These are phyloP conservation scores for Neocatenulostroma microsporum DNA, from an alignment of 2,329 filamentous ascomycete genomes.

Conservation along the genomic window DNA sequence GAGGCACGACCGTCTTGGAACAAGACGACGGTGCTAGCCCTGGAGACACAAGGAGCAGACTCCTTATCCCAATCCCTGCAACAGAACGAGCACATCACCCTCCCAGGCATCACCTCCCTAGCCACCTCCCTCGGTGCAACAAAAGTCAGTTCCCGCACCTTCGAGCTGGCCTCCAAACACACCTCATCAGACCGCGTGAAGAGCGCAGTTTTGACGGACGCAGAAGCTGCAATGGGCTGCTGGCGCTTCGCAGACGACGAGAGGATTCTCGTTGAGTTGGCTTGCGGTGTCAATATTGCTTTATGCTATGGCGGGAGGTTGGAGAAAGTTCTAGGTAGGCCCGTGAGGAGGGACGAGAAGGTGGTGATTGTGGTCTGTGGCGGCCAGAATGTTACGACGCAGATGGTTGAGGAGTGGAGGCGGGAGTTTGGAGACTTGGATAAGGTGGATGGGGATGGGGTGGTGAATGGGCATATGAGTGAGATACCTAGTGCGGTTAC, in stretches of 20 bases:
- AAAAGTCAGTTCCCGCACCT: conserved; percentile 60
- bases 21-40: conserved; percentile 52
- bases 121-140: conserved; percentile 68
- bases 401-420: conserved; percentile 45
- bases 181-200: conserved; percentile 41
- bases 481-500: conserved; percentile 14
- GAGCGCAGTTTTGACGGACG: conserved; percentile 60
- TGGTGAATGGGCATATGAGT: conserved; percentile 2
- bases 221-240: conserved; percentile 70
- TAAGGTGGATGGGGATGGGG: conserved; percentile 12
- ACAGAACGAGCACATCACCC: conserved; percentile 46
- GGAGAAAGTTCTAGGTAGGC: conserved; percentile 51
- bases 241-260: conserved; percentile 75
- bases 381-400: conserved; percentile 45
- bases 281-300: conserved; percentile 75
- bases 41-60: conserved; percentile 70
- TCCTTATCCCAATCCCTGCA: conserved; percentile 57
- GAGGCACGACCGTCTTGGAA: conserved; percentile 34
- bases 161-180: conserved; percentile 50
- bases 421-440: conserved; percentile 30
- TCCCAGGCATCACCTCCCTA: conserved; percentile 65
- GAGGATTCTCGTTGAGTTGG: conserved; percentile 69
- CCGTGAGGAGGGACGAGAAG: conserved; percentile 58
- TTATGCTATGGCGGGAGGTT: conserved; percentile 58
- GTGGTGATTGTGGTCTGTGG: conserved; percentile 84